Conservation (phyloP, 2,329 filamentous ascomycete species). For the Apiospora rasikravindrae region DNA sequence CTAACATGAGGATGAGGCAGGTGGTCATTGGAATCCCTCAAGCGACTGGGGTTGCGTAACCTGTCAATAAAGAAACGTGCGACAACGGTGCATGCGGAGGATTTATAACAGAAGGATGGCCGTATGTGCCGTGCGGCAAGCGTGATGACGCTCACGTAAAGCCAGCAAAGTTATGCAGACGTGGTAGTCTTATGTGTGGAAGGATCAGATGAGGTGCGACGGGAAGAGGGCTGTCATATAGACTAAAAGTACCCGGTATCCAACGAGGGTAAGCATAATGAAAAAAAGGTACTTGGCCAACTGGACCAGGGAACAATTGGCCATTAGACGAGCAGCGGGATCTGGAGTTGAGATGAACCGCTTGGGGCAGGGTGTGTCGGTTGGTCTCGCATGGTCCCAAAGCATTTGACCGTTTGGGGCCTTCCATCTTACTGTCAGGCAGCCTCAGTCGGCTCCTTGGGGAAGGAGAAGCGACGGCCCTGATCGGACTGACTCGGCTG, state of each 20-base stretch:
- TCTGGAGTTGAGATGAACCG: neutral
- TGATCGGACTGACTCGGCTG: conserved; percentile 9
- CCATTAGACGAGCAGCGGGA: neutral
- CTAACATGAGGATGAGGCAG: conserved; percentile 1
- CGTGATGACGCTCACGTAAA: conserved; percentile 11
- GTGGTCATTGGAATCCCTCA: conserved; percentile 10
- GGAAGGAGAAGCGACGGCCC: neutral
- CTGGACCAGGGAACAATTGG: neutral
- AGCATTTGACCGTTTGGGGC: neutral
- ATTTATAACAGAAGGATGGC: neutral
- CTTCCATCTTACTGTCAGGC: neutral
- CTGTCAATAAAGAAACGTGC: neutral
- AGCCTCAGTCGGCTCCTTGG: conserved; percentile 13
- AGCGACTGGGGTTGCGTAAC: conserved; percentile 2
- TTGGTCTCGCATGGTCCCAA: neutral
- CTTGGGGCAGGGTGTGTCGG: neutral
- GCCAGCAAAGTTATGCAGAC: neutral
- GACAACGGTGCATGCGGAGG: neutral
- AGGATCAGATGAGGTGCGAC: conserved; percentile 5
- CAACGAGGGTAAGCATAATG: neutral
- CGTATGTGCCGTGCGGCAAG: neutral
- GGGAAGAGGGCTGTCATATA: neutral
- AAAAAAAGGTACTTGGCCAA: conserved; percentile 1
- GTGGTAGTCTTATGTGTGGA: neutral
- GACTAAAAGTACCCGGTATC: neutral